Conservation (phyloP, 495 filamentous ascomycete genomes). For the Podospora comata region DNA sequence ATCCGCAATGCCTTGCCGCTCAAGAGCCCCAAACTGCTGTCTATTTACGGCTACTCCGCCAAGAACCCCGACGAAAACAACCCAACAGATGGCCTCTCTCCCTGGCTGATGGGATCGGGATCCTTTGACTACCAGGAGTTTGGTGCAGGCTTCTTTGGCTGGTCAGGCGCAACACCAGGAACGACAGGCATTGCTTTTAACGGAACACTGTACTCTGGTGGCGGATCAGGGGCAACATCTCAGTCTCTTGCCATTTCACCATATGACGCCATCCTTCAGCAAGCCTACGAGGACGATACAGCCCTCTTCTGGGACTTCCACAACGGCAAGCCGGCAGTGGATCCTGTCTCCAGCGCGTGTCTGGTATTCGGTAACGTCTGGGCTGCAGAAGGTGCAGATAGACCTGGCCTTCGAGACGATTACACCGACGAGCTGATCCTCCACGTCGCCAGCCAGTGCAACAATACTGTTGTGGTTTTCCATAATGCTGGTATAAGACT, state of each 20-base stretch:
- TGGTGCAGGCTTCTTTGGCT: conserved; percentile 20
- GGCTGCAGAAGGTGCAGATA: conserved; percentile 54
- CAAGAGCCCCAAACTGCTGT: conserved; percentile 45
- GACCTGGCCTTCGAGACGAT: conserved; percentile 41
- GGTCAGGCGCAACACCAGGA: background rate
- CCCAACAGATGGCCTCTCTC: conserved; percentile 33
- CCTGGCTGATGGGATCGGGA: conserved; percentile 40
- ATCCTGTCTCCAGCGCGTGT: conserved; percentile 60
- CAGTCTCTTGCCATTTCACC: conserved; percentile 55
- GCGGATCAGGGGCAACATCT: conserved; percentile 57
- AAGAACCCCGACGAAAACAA: conserved; percentile 42
- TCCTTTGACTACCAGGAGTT: conserved; percentile 32
- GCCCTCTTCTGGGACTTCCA: conserved; percentile 50
- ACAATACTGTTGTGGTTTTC: conserved; percentile 61
- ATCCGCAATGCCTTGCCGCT: conserved; percentile 53
- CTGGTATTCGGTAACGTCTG: conserved; percentile 62
- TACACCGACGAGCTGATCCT: conserved; percentile 56
- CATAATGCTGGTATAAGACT: conserved; percentile 59
- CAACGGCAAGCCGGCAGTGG: conserved; percentile 38
- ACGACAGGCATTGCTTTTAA: conserved; percentile 38
- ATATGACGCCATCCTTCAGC: conserved; percentile 55
- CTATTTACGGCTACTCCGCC: conserved; percentile 53
- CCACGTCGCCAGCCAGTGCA: conserved; percentile 54
- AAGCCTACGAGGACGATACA: conserved; percentile 54
- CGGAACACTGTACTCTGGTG: conserved; percentile 57